Evolutionary conservation across 2,329 filamentous ascomycete species (phyloP).

Genomic region (Rosellinia necatrix): DNA sequence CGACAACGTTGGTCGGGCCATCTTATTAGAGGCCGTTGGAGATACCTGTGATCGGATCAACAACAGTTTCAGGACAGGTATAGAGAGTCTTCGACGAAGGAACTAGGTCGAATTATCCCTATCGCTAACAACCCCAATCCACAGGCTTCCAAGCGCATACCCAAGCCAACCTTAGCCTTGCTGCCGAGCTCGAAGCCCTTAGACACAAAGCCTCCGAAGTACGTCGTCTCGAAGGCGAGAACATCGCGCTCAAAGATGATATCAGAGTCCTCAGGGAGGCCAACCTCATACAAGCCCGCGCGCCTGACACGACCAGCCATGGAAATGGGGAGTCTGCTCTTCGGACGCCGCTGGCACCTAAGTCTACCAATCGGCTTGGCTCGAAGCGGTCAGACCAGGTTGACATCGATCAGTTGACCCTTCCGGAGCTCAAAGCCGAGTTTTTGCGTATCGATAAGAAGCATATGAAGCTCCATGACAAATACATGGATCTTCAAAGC

Average conservation of each 20-base stretch:
- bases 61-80: conserved; percentile 35
- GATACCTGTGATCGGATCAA: conserved; percentile 35
- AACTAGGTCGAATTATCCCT: background rate
- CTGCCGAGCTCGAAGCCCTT: conserved; percentile 44
- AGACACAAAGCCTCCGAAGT: conserved; percentile 40
- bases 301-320: conserved; percentile 1
- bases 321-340: conserved; percentile 11
- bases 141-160: conserved; percentile 26
- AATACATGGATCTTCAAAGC: conserved; percentile 33
- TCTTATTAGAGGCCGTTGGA: conserved; percentile 37
- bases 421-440: conserved; percentile 38
- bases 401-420: conserved; percentile 28
- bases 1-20: conserved; percentile 33
- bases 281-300: conserved; percentile 13
- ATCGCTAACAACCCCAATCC: conserved; percentile 1
- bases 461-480: conserved; percentile 46
- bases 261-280: conserved; percentile 40
- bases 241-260: conserved; percentile 46
- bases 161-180: conserved; percentile 34
- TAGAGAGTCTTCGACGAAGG: conserved; percentile 2
- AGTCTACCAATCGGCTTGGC: conserved; percentile 32
- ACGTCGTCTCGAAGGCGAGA: conserved; percentile 48
- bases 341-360: conserved; percentile 37
- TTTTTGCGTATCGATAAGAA: conserved; percentile 46
- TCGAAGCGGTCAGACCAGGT: conserved; percentile 18